Evolutionary conservation across 148 eudicot genomes (phyloP), one percentile per base, ranked within the genome.

Genomic region (Agrostemma githago): DNA sequence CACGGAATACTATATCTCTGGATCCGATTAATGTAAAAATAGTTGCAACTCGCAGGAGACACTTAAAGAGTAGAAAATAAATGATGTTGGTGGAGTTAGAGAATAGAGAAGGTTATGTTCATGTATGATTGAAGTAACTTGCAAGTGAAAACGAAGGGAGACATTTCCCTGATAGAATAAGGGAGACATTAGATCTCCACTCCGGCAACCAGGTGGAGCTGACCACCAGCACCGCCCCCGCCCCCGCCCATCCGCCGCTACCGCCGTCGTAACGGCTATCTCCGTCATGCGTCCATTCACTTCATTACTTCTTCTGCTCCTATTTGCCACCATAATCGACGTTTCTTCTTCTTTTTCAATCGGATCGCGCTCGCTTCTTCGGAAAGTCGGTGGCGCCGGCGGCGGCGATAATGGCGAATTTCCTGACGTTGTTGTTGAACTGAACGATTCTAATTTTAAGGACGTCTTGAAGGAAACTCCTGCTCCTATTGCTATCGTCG

Each of bases 401-500:
- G 70, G 38, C 61, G 72, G 58, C 12, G 14, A 26, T 4, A 67
- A 20, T 43, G 70, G 40, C 1, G 83, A 83, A 54, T 73, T 70
- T 0, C 71, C 68, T 38, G 90, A 94, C 38, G 85, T 71, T 64
- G 91, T 79, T 2, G 87, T 91, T 21, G 98, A 94, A 65, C 84
- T 94, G 81, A 91, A 94, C 75, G 86, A 78, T 21, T 84, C 98
- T 12, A 87, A 62, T 77, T 91, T 94, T 83, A 88, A 91, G 70
- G 69, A 80, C 3, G 88, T 89, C 61, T 86, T 94, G 41, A 76
- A 78, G 5, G 85, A 87, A 15, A 89, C 96, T 2, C 97, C 98
- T 5, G 89, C 96, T 14, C 72, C 85, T 61, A 81, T 83, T 80
- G 89, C 97, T 58, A 72, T 93, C 67, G 97, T 91, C 34, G 97